Conservation (phyloP, 2,329 filamentous ascomycete species). For the Clarireedia monteithiana region DNA sequence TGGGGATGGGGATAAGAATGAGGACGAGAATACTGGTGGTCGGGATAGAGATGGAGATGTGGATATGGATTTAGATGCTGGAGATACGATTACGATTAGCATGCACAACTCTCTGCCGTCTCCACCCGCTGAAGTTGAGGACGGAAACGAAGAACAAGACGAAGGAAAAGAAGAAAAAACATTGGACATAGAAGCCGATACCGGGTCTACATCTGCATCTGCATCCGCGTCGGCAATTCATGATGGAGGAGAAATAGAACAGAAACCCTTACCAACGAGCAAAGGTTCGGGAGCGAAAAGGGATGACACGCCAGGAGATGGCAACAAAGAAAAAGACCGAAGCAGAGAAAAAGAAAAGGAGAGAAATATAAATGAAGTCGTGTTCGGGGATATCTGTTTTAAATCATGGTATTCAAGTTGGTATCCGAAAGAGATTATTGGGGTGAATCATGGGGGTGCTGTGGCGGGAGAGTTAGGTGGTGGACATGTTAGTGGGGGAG, state of each 20-base stretch:
- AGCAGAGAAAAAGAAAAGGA: constrained; percentile 31
- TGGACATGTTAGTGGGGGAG: too few species aligned
- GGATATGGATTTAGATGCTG: background rate
- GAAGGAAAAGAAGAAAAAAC: background rate
- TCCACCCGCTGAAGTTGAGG: background rate
- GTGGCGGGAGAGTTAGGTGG: too few species aligned
- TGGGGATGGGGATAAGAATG: background rate
- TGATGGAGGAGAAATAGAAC: background rate
- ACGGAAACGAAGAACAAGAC: too few species aligned
- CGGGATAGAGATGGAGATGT: constrained; percentile 4
- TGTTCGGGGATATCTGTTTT: constrained; percentile 77
- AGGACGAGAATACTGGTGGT: background rate
- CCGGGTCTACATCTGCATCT: background rate
- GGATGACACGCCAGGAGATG: background rate
- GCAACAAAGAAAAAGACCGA: background rate
- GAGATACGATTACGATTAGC: background rate
- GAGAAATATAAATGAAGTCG: constrained; percentile 79
- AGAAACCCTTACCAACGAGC: too few species aligned
- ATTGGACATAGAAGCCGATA: background rate
- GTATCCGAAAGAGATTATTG: constrained; percentile 66
- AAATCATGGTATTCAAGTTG: constrained; percentile 90
- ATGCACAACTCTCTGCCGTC: background rate
- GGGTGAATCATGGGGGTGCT: constrained; percentile 17
- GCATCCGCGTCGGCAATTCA: background rate
- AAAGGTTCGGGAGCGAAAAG: background rate